A percentile compares a stretch with the other conserved stretches of the same genome.
phyloP scores from a whole-genome alignment of 2,329 filamentous ascomycete genomes.

The Fusarium secorum region DNA sequence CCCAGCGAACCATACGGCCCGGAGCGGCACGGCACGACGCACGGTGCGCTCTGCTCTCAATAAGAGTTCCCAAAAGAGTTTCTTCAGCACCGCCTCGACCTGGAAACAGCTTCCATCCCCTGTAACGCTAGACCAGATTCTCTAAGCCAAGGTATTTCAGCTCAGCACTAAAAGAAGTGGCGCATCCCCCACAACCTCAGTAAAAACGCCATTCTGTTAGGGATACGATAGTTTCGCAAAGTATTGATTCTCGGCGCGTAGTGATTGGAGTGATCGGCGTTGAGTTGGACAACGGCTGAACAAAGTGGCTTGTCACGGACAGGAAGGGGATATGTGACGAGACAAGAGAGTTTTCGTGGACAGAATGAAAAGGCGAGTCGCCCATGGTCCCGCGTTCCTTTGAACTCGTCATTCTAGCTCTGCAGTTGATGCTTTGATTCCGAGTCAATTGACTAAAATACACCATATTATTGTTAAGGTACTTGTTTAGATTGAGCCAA shows the following conservation, averaged over 20 bases:
- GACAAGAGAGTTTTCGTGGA: background rate
- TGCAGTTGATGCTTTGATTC: background rate
- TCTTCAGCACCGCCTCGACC: background rate
- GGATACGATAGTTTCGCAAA: background rate
- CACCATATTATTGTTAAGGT: rapidly evolving
- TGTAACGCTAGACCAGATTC: background rate
- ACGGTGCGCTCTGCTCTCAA: background rate
- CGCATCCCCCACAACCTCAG: background rate
- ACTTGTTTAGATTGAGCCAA: rapidly evolving
- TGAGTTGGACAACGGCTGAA: background rate
- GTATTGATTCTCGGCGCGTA: background rate
- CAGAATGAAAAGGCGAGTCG: background rate
- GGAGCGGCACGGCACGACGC: background rate
- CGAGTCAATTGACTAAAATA: background rate
- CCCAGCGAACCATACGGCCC: background rate
- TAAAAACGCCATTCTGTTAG: background rate
- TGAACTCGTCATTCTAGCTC: background rate
- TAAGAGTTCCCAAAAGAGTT: background rate
- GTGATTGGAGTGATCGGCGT: background rate
- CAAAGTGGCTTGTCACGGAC: background rate
- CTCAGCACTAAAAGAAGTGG: background rate
- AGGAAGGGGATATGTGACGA: background rate
- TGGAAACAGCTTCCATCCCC: background rate
- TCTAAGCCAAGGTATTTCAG: background rate
- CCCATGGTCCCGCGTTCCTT: background rate